These are phyloP conservation scores for Penicillium subrubescens DNA, from an alignment of 495 filamentous ascomycete genomes.

Conservation along the genomic window DNA sequence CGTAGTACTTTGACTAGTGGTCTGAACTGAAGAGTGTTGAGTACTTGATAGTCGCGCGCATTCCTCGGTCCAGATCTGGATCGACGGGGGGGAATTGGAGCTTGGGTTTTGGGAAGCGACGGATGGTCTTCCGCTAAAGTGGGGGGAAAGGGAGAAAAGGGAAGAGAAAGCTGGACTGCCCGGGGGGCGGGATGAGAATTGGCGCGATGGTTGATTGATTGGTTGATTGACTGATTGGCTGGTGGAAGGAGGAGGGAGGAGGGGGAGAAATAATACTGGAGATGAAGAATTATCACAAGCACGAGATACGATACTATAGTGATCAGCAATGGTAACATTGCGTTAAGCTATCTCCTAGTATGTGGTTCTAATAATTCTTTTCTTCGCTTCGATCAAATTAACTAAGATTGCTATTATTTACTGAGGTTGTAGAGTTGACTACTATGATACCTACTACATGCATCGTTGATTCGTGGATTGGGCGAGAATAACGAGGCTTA, in stretches of 20 bases:
- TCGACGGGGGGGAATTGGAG: constrained; percentile 17
- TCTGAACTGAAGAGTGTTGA: neutral
- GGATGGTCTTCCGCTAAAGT: constrained; percentile 11
- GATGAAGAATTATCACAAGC: no score
- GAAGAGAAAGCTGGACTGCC: neutral
- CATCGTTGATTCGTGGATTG: neutral
- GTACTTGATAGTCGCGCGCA: neutral
- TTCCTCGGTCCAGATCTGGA: constrained; percentile 33
- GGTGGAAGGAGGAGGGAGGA: neutral
- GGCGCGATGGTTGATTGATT: neutral
- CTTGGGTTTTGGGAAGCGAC: constrained; percentile 23
- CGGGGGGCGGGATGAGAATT: neutral
- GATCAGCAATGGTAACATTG: no score
- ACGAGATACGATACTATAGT: no score
- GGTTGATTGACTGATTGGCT: no score
- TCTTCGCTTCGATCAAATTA: no score
- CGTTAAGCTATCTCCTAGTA: no score
- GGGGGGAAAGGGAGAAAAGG: constrained; percentile 3
- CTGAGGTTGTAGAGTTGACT: neutral
- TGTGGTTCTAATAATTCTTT: no score
- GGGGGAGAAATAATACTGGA: no score
- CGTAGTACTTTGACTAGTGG: neutral
- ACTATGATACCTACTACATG: neutral
- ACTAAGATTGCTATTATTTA: no score
- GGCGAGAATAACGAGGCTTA: neutral